A percentile compares a stretch with the other conserved stretches of the same genome.
Evolutionary conservation across 768 basidiomycete species (phyloP).

Genomic region (Hypsizygus marmoreus): DNA sequence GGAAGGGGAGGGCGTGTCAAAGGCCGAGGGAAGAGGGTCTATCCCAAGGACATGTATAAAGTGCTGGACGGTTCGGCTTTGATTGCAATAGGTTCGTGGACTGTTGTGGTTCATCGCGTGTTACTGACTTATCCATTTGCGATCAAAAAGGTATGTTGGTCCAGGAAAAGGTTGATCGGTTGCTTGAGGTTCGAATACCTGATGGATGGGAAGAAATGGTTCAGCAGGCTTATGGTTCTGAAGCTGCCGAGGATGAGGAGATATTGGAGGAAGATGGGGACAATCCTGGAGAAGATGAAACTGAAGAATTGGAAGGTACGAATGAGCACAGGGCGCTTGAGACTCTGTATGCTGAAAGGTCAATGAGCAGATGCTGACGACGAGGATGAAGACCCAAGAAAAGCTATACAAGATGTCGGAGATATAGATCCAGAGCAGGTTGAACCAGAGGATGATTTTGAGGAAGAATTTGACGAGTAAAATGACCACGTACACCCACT

Average conservation of each 20-base stretch:
- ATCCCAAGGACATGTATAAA: slow-evolving; percentile 70
- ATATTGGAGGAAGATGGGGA: slow-evolving; percentile 3
- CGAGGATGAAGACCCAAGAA: slow-evolving; percentile 9
- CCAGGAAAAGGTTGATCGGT: slow-evolving; percentile 60
- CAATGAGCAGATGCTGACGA: slow-evolving; percentile 7
- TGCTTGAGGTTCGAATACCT: slow-evolving; percentile 42
- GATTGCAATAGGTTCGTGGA: slow-evolving; percentile 62
- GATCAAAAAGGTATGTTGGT: slow-evolving; percentile 63
- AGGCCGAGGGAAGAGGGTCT: slow-evolving; percentile 19
- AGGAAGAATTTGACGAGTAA: slow-evolving; percentile 1
- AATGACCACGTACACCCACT: neutral
- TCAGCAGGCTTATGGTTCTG: slow-evolving; percentile 15
- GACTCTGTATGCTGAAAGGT: slow-evolving; percentile 16
- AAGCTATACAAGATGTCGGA: slow-evolving; percentile 9
- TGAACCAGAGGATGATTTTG: slow-evolving; percentile 1
- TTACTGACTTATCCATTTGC: slow-evolving; percentile 3
- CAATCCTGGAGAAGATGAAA: slow-evolving; percentile 14
- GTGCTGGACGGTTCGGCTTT: slow-evolving; percentile 73
- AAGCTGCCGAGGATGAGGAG: neutral
- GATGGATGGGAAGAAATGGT: slow-evolving; percentile 48
- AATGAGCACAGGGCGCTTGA: slow-evolving; percentile 13
- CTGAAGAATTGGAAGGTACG: slow-evolving; percentile 7
- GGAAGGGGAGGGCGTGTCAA: slow-evolving; percentile 18
- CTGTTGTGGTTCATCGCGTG: neutral
- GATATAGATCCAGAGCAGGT: neutral